These are phyloP conservation scores for Hemerocallis citrina DNA, from an alignment of 106 monocot genomes.

Conservation along the genomic window DNA sequence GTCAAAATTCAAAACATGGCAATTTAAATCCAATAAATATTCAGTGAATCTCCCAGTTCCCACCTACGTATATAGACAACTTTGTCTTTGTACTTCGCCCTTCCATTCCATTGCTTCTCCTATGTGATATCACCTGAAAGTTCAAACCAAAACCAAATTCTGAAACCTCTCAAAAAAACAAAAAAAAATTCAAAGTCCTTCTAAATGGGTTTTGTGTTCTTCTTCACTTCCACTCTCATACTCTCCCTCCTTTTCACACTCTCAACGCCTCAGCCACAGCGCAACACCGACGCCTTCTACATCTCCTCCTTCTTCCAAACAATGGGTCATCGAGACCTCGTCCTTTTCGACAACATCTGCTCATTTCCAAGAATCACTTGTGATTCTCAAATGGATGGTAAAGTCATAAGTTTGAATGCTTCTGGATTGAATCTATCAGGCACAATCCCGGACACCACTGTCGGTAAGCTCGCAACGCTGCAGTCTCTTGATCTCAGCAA, in stretches of 20 bases:
- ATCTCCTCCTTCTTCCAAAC: constrained; percentile 46
- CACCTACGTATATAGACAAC: no score
- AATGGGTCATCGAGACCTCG: constrained; percentile 37
- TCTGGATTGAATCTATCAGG: constrained; percentile 57
- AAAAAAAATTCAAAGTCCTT: no score
- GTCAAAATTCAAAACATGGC: no score
- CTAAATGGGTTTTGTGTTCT: background rate
- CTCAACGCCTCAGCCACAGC: constrained; percentile 24
- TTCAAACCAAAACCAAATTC: no score
- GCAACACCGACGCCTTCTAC: constrained; percentile 71
- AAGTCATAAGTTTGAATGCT: constrained; percentile 28
- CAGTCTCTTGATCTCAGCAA: constrained; percentile 58
- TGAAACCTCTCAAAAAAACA: no score
- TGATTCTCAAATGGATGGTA: constrained; percentile 20
- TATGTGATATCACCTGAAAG: no score
- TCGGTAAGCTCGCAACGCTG: constrained; percentile 67
- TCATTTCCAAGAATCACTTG: constrained; percentile 51
- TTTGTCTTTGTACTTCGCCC: no score
- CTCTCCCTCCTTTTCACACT: no score
- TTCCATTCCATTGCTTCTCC: no score
- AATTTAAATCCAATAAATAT: no score
- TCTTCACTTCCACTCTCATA: background rate
- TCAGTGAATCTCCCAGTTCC: no score
- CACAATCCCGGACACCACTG: constrained; percentile 64
- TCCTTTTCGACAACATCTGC: constrained; percentile 22